Conservation (phyloP, 2,329 filamentous ascomycete genomes). For the Alternaria hordeiaustralica region DNA sequence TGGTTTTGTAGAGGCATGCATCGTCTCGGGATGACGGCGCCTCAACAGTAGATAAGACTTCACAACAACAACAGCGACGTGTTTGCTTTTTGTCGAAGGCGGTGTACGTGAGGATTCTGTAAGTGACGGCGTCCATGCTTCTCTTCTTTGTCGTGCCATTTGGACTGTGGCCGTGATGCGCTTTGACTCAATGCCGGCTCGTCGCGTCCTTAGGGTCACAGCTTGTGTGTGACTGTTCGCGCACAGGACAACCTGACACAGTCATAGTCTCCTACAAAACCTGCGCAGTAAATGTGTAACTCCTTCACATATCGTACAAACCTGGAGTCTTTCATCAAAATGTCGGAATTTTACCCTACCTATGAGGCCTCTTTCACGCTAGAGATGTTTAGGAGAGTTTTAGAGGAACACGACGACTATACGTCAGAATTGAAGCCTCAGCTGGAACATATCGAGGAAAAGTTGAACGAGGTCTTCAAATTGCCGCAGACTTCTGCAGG, state of each 20-base stretch:
- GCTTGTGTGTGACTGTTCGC: background rate
- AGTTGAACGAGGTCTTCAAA: too few relatives aligned
- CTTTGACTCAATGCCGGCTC: background rate
- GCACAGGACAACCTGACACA: background rate
- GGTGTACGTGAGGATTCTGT: background rate
- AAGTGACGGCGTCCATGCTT: background rate
- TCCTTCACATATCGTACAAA: background rate
- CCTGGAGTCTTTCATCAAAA: too few relatives aligned
- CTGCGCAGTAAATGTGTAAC: accelerated
- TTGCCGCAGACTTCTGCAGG: too few relatives aligned
- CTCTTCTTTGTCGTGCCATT: background rate
- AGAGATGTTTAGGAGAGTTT: too few relatives aligned
- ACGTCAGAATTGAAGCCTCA: too few relatives aligned
- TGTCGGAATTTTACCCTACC: too few relatives aligned
- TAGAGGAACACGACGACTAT: too few relatives aligned
- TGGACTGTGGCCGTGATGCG: background rate
- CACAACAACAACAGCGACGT: background rate
- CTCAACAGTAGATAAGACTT: background rate
- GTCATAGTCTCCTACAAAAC: background rate
- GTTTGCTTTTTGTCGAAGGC: background rate
- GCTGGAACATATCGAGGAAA: too few relatives aligned
- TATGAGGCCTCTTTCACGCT: too few relatives aligned
- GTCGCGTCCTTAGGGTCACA: background rate
- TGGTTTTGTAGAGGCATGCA: background rate
- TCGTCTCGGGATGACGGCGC: background rate